Evolutionary conservation across 768 basidiomycete species (phyloP).

Genomic region (Lentinula guzmanii): DNA sequence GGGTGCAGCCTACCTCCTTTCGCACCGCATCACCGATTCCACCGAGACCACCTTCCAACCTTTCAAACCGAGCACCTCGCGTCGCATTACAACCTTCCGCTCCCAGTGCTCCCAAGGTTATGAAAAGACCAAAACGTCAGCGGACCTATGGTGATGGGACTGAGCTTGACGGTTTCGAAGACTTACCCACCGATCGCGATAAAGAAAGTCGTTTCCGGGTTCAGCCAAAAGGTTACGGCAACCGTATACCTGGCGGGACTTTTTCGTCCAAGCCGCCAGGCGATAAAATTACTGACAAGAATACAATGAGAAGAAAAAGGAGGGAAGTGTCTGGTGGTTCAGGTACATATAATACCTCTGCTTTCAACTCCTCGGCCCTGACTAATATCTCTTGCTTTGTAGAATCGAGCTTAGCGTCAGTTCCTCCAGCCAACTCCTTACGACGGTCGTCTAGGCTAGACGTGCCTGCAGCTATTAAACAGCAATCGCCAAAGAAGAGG

Average conservation of each 20-base stretch:
- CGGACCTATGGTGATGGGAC: slow-evolving; percentile 82
- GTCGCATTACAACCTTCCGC: slow-evolving; percentile 30
- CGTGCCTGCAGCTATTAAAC: slow-evolving; percentile 29
- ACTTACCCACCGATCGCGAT: slow-evolving; percentile 81
- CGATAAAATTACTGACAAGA: slow-evolving; percentile 32
- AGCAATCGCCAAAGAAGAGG: slow-evolving; percentile 46
- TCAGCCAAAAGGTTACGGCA: slow-evolving; percentile 62
- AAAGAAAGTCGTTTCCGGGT: slow-evolving; percentile 72
- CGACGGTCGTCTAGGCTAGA: slow-evolving; percentile 56
- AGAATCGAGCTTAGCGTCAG: slow-evolving; percentile 23
- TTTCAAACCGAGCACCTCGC: slow-evolving; percentile 35
- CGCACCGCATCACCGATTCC: slow-evolving; percentile 58
- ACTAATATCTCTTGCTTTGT: neutral
- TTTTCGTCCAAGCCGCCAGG: slow-evolving; percentile 34
- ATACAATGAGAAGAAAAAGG: slow-evolving; percentile 52
- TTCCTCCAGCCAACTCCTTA: slow-evolving; percentile 45
- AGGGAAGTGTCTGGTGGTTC: slow-evolving; percentile 36
- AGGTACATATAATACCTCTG: slow-evolving; percentile 29
- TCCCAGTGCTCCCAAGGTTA: slow-evolving; percentile 62
- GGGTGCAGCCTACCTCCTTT: slow-evolving; percentile 26
- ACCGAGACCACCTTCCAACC: slow-evolving; percentile 52
- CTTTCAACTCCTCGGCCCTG: slow-evolving; percentile 2
- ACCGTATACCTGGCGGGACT: slow-evolving; percentile 54
- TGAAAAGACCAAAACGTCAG: slow-evolving; percentile 73
- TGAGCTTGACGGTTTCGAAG: slow-evolving; percentile 84